Conservation (phyloP, 75 land plant genomes). For the Pinus taeda region DNA sequence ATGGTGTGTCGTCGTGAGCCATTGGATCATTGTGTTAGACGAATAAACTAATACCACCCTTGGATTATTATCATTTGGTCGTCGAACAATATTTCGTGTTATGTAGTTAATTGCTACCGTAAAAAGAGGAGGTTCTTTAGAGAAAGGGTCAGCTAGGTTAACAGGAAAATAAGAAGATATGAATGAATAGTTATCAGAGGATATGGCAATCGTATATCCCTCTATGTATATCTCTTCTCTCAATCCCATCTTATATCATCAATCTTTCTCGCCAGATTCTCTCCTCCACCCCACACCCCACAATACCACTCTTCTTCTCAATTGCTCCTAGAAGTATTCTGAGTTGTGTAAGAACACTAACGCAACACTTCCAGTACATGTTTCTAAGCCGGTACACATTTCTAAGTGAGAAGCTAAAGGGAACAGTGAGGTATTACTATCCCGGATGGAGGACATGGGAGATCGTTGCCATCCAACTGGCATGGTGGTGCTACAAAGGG, state of each 20-base stretch:
- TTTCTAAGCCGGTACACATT: slow-evolving; percentile 68
- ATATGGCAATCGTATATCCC: slow-evolving; percentile 4
- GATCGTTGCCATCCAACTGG: slow-evolving; percentile 90
- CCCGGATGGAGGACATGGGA: slow-evolving; percentile 98
- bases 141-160: too few species aligned
- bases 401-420: slow-evolving; percentile 73
- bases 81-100: too few species aligned
- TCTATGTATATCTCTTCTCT: slow-evolving; percentile 3
- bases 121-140: too few species aligned
- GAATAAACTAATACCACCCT: too few species aligned
- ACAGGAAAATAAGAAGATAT: too few species aligned
- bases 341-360: slow-evolving; percentile 17
- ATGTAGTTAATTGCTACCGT: too few species aligned
- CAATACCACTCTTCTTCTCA: slow-evolving; percentile 7
- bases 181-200: too few species aligned
- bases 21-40: too few species aligned
- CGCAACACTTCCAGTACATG: slow-evolving; percentile 74
- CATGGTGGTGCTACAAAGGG: slow-evolving; percentile 79
- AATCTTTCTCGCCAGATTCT: not conserved
- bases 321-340: not conserved
- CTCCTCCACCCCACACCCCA: not conserved
- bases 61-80: too few species aligned
- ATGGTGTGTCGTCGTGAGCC: too few species aligned
- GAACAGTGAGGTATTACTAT: slow-evolving; percentile 88
- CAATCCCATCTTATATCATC: not conserved